These are phyloP conservation scores for Asparagopsis taxiformis DNA, from an alignment of 31 red algal genomes.

Conservation along the genomic window DNA sequence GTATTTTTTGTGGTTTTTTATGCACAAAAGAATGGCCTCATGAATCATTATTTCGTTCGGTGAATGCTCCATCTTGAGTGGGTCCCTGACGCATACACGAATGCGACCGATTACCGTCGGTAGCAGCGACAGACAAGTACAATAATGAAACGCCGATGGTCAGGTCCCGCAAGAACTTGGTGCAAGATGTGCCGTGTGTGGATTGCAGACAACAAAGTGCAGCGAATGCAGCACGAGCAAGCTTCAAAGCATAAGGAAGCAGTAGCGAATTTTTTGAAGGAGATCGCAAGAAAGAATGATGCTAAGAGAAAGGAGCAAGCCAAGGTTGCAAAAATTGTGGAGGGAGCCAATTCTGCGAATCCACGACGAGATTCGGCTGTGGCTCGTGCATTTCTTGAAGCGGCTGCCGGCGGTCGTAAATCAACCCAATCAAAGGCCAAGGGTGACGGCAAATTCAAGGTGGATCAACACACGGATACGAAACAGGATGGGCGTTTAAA, in stretches of 20 bases:
- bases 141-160: conserved; percentile 20
- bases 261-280: conserved; percentile 17
- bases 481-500: conserved; percentile 8
- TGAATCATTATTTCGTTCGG: too few relatives aligned
- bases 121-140: conserved; percentile 19
- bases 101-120: too few relatives aligned
- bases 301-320: conserved; percentile 19
- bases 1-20: too few relatives aligned
- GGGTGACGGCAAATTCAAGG: too few relatives aligned
- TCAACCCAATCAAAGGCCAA: too few relatives aligned
- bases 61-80: too few relatives aligned
- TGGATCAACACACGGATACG: too few relatives aligned
- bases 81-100: too few relatives aligned
- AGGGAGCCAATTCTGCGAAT: not conserved
- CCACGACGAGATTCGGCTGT: not conserved
- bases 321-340: not conserved
- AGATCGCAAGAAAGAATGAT: conserved; percentile 57
- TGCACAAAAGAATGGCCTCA: too few relatives aligned
- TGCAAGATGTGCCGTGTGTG: conserved; percentile 67
- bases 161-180: conserved; percentile 9
- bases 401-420: conserved; percentile 4
- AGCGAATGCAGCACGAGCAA: conserved; percentile 56
- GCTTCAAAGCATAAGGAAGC: conserved; percentile 59
- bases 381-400: not conserved
- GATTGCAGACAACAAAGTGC: conserved; percentile 64